These are phyloP conservation scores for Cladochytrium tenue DNA, from an alignment of 371 early-diverging fungal genomes.

Conservation along the genomic window DNA sequence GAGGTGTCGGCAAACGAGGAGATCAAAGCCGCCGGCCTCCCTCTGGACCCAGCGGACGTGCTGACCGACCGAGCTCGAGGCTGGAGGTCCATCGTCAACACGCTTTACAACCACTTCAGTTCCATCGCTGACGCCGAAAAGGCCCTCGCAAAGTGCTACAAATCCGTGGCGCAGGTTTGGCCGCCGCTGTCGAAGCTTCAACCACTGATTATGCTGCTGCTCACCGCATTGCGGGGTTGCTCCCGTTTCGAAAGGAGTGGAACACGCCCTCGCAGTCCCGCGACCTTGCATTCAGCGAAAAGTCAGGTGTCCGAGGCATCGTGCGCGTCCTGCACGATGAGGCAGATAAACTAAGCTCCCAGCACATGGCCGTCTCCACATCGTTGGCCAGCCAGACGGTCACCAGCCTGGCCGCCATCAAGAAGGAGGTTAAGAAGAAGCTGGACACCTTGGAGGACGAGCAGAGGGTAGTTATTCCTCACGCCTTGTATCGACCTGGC, in stretches of 20 bases:
- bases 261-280: conserved; percentile 18
- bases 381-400: conserved; percentile 25
- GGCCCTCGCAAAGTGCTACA: conserved; percentile 17
- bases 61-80: conserved; percentile 21
- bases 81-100: conserved; percentile 9
- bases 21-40: conserved; percentile 17
- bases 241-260: conserved; percentile 16
- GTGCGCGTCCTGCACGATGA: conserved; percentile 13
- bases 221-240: neutral
- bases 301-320: conserved; percentile 12
- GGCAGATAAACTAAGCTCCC: conserved; percentile 14
- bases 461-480: conserved; percentile 10
- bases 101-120: conserved; percentile 12
- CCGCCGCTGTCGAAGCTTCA: conserved; percentile 2
- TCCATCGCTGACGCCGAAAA: conserved; percentile 22
- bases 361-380: conserved; percentile 24
- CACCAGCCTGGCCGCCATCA: conserved; percentile 15
- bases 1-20: neutral
- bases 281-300: conserved; percentile 22
- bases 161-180: conserved; percentile 11
- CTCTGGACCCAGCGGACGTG: conserved; percentile 24
- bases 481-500: neutral
- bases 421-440: conserved; percentile 25
- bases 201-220: neutral
- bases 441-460: conserved; percentile 25